A percentile compares a stretch with the other conserved stretches of the same genome.
Evolutionary conservation across 2,329 filamentous ascomycete genomes (phyloP).

Genomic region (Fonsecaea erecta): DNA sequence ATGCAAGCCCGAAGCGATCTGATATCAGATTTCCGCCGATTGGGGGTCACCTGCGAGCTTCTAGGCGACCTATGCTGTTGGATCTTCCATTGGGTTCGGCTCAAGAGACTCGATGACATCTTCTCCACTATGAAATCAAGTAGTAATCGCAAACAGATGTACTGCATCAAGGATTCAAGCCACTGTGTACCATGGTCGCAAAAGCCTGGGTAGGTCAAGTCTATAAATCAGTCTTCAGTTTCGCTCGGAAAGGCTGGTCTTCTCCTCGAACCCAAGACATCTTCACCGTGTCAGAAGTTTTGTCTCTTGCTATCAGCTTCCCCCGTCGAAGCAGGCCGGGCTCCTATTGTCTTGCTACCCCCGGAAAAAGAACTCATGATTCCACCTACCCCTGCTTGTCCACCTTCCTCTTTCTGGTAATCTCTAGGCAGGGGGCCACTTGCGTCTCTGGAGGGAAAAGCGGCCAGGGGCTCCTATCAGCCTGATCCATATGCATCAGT

Average conservation of each 20-base stretch:
- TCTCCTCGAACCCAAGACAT: not conserved
- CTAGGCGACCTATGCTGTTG: not conserved
- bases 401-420: not conserved
- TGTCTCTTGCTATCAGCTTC: not conserved
- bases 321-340: not conserved
- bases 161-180: conserved; percentile 15
- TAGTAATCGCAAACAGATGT: conserved; percentile 6
- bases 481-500: conserved; percentile 29
- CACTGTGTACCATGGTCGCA: conserved; percentile 21
- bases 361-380: not conserved
- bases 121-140: conserved; percentile 10
- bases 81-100: conserved; percentile 11
- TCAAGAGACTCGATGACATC: not conserved
- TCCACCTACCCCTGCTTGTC: not conserved
- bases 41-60: conserved; percentile 8
- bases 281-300: not conserved
- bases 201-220: conserved; percentile 9
- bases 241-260: not conserved
- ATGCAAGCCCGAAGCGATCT: conserved; percentile 19
- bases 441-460: not conserved
- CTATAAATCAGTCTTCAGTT: conserved; percentile 17
- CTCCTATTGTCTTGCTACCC: not conserved
- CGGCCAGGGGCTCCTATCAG: not conserved
- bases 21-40: conserved; percentile 27
- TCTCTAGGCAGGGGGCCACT: not conserved